Conservation (phyloP, 2,329 filamentous ascomycete species). For the Ascochyta viciae-villosae region DNA sequence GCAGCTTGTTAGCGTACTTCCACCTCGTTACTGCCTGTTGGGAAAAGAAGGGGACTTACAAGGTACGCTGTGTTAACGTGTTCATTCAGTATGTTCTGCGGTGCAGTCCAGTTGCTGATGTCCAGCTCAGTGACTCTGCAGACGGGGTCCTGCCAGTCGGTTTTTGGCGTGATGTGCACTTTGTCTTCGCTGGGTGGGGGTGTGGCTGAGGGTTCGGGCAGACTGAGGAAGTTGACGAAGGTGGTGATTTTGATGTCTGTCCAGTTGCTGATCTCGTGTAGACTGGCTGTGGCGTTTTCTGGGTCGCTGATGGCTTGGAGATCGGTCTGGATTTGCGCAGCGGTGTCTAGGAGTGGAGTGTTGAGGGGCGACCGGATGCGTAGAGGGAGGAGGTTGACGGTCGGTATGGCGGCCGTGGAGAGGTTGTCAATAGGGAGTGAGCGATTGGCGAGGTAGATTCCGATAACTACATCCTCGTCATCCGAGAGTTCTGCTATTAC, state of each 20-base stretch:
- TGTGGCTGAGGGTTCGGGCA: conserved; percentile 47
- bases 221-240: conserved; percentile 81
- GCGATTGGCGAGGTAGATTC: conserved; percentile 85
- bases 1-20: conserved; percentile 20
- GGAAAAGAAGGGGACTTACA: conserved; percentile 38
- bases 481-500: conserved; percentile 29
- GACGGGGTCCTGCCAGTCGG: conserved; percentile 28
- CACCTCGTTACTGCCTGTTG: too few relatives aligned
- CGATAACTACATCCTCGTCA: conserved; percentile 65
- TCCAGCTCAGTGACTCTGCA: conserved; percentile 24
- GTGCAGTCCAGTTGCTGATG: conserved; percentile 17
- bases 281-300: conserved; percentile 64
- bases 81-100: conserved; percentile 32
- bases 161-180: conserved; percentile 22
- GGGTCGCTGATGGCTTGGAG: conserved; percentile 65
- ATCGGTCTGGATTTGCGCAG: conserved; percentile 71
- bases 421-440: conserved; percentile 60
- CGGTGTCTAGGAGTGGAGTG: conserved; percentile 57
- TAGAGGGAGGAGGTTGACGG: conserved; percentile 80
- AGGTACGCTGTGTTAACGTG: conserved; percentile 43
- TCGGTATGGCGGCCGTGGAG: conserved; percentile 67
- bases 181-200: conserved; percentile 10
- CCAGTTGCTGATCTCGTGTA: conserved; percentile 78
- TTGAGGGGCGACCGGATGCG: conserved; percentile 55
- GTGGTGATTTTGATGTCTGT: conserved; percentile 73